Evolutionary conservation across 495 filamentous ascomycete genomes (phyloP), one percentile per base, ranked within the genome.

Genomic region (Trichoderma gamsii): DNA sequence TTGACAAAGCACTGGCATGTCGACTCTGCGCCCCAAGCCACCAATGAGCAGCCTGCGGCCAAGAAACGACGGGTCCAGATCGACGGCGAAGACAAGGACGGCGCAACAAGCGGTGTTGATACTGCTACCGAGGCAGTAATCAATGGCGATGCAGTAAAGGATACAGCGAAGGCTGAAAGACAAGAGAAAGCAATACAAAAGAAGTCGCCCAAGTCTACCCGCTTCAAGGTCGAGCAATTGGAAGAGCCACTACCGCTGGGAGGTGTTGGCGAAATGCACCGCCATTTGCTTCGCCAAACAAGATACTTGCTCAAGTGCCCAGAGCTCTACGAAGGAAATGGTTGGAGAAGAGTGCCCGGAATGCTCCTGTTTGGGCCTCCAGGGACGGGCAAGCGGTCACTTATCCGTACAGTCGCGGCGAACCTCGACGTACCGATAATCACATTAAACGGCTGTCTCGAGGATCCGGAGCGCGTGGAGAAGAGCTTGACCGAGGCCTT

Each of bases 401-500:
- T 68, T 11, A 29, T 68, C 35, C 23, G 35, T 16, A 25, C 27
- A 0, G 41, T 46, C 4, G 67, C 67, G 21, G 35, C 59, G 13
- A 51, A 49, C n/a, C 59, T n/a, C 23, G 67, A 49, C 6, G 32
- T 68, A 8, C 67, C 67, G 1, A 12, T 68, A 15, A 63, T 68
- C 15, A 46, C 56, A 21, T 4, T 68, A 4, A 32, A 25, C 12
- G 44, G 41, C 16, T 64, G 67, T n/a, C 59, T 68, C 12, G 44
- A 27, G 4, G 67, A 68, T 35, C 41, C 61, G 21, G 67, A 68
- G 11, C 56, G 67, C n/a, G n/a, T 68, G 0, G 95, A 99, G 78
- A 96, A 96, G 80, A 93, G 92, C 67, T 86, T 99, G 64, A 84
- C 94, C 41, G 93, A 97, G 67, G 83, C 93, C 67, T 97, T 97